These are phyloP conservation scores for Salpingoeca rosetta DNA, from an alignment of 78 protist genomes.

Conservation along the genomic window DNA sequence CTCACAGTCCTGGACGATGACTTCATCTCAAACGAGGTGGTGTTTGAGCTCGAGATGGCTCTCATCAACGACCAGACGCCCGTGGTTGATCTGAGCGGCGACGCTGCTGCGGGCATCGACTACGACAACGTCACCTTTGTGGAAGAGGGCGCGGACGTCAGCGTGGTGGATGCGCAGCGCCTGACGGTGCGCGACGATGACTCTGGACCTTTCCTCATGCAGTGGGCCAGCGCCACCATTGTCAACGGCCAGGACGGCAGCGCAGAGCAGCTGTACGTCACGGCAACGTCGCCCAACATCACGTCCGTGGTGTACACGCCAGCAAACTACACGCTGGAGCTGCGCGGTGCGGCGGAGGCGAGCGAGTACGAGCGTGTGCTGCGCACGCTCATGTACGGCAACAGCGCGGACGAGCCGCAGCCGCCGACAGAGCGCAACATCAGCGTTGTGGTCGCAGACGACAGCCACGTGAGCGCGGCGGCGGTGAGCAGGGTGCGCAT, in stretches of 20 bases:
- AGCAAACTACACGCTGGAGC: not conserved
- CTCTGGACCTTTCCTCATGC: not conserved
- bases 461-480: not conserved
- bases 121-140: too few species aligned
- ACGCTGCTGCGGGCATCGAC: not conserved
- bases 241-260: not conserved
- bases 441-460: not conserved
- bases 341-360: not conserved
- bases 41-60: not conserved
- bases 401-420: not conserved
- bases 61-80: not conserved
- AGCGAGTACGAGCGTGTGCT: not conserved
- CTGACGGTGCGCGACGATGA: not conserved
- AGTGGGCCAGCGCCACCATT: not conserved
- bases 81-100: not conserved
- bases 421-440: not conserved
- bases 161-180: not conserved
- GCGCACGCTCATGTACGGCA: not conserved
- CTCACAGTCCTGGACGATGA: not conserved
- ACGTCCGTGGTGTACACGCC: not conserved
- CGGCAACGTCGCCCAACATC: not conserved
- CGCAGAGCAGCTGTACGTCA: not conserved
- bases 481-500: not conserved
- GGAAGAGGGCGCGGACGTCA: not conserved
- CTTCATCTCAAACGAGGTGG: not conserved